Conservation (phyloP, 73 alveolate genomes). For the Paramecium caudatum region DNA sequence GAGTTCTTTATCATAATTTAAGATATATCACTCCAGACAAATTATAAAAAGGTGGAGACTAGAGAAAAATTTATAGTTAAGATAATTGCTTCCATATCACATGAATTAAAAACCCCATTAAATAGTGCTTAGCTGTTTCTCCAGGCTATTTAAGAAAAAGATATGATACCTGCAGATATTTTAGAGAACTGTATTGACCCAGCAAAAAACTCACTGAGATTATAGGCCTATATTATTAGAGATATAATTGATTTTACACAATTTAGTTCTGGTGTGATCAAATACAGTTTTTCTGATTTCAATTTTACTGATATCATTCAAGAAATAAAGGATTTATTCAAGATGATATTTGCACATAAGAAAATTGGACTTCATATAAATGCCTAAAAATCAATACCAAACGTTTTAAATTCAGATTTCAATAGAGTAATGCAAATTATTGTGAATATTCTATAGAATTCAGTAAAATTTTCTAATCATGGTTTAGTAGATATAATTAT, state of each 20-base stretch:
- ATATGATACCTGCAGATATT: not conserved
- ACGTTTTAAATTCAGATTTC: conserved; percentile 36
- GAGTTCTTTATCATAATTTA: not conserved
- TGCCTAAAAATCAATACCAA: not conserved
- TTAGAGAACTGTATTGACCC: conserved; percentile 43
- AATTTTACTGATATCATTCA: conserved; percentile 5
- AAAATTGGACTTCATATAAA: conserved; percentile 31
- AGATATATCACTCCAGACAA: conserved; percentile 14
- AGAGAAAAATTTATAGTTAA: conserved; percentile 52
- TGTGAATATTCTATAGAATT: not conserved
- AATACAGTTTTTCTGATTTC: not conserved
- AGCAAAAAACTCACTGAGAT: conserved; percentile 50
- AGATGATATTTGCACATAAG: not conserved
- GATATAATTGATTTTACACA: conserved; percentile 55
- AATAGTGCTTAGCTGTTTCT: conserved; percentile 57
- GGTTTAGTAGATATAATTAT: not conserved
- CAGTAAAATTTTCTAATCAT: not conserved
- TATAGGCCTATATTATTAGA: conserved; percentile 19
- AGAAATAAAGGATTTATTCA: conserved; percentile 24
- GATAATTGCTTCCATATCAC: conserved; percentile 33
- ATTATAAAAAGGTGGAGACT: conserved; percentile 6
- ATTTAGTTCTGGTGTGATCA: not conserved
- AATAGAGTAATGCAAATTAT: not conserved
- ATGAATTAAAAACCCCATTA: conserved; percentile 62
- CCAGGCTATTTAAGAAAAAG: not conserved